Conservation (phyloP, 2,329 filamentous ascomycete genomes). For the Epichloe sibirici region DNA sequence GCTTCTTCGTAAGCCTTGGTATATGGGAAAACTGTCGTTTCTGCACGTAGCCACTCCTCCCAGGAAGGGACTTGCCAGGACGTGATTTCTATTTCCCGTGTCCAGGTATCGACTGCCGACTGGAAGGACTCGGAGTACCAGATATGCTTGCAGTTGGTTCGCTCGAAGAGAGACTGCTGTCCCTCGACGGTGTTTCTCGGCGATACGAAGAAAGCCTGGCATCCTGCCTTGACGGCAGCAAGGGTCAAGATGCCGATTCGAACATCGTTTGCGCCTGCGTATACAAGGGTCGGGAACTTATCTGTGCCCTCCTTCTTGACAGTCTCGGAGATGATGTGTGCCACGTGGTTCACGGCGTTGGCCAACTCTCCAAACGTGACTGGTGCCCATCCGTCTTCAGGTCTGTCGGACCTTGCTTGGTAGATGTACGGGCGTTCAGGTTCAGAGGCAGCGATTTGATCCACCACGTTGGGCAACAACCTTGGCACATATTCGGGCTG, state of each 20-base stretch:
- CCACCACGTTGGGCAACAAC: conserved; percentile 11
- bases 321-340: conserved; percentile 18
- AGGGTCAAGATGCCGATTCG: conserved; percentile 8
- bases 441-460: conserved; percentile 12
- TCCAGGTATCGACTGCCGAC: conserved; percentile 7
- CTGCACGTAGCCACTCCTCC: conserved; percentile 23
- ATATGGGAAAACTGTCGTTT: conserved; percentile 15
- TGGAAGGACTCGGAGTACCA: conserved; percentile 14
- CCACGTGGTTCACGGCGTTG: conserved; percentile 19
- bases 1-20: conserved; percentile 6
- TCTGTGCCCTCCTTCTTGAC: conserved; percentile 17
- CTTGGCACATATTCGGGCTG: conserved; percentile 6
- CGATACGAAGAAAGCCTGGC: conserved; percentile 7
- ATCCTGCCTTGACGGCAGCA: conserved; percentile 8
- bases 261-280: conserved; percentile 17
- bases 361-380: conserved; percentile 16
- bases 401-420: conserved; percentile 15
- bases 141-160: conserved; percentile 29
- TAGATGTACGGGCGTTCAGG: conserved; percentile 26
- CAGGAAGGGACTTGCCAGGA: conserved; percentile 20
- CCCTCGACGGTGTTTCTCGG: conserved; percentile 8
- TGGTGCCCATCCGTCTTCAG: conserved; percentile 16
- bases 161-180: conserved; percentile 26
- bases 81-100: conserved; percentile 19
- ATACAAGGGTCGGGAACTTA: conserved; percentile 22